phyloP scores from a whole-genome alignment of 768 basidiomycete species.

The Grammothele lineata region DNA sequence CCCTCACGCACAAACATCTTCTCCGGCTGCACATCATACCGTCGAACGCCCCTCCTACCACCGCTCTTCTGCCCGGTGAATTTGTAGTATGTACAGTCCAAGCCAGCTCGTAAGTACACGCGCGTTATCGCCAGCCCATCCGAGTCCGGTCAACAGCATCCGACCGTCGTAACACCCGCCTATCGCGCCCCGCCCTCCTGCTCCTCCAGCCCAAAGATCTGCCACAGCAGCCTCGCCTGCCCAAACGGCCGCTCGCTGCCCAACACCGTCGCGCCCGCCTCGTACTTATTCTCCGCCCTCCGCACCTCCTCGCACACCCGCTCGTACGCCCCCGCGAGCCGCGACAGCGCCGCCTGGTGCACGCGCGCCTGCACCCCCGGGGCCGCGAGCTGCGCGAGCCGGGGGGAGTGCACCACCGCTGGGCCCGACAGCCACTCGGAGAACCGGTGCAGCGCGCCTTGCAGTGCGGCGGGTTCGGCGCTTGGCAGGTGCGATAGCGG shows the following conservation, averaged over 20 bases:
- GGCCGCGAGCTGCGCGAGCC: slow-evolving; percentile 69
- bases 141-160: no score
- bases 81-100: no score
- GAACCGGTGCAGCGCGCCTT: slow-evolving; percentile 62
- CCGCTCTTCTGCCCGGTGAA: no score
- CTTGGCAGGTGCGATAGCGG: slow-evolving; percentile 75
- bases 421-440: slow-evolving; percentile 80
- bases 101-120: no score
- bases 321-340: slow-evolving; percentile 67
- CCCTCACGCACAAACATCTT: no score
- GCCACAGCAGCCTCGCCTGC: slow-evolving; percentile 65
- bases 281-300: slow-evolving; percentile 75
- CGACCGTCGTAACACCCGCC: background rate
- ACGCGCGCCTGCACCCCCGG: slow-evolving; percentile 63
- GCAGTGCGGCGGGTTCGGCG: slow-evolving; percentile 60
- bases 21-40: no score
- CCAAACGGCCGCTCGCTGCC: slow-evolving; percentile 85
- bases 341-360: slow-evolving; percentile 69
- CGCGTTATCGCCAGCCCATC: no score
- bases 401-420: slow-evolving; percentile 77
- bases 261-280: slow-evolving; percentile 83
- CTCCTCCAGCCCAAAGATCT: slow-evolving; percentile 73
- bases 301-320: slow-evolving; percentile 73
- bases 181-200: slow-evolving; percentile 12
- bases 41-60: no score